Percentiles rank a stretch among this genome's conserved stretches.
phyloP scores from a whole-genome alignment of 768 basidiomycete species.

The Mycena olivaceomarginata region DNA sequence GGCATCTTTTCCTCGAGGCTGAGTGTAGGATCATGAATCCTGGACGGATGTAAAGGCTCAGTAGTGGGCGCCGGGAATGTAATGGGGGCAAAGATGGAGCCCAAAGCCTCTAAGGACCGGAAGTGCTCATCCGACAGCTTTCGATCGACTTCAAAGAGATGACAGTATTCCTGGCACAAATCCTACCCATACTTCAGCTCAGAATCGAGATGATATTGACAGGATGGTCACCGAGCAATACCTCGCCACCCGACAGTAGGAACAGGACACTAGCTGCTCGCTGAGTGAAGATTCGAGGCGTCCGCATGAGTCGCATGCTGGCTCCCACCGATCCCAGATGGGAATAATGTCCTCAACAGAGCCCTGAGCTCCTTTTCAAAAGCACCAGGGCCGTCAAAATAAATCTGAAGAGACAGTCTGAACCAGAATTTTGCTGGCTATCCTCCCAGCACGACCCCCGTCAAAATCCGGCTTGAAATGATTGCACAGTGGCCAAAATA shows the following conservation, averaged over 20 bases:
- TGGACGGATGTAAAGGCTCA: neutral
- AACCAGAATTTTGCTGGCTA: too few relatives aligned
- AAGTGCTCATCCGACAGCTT: conserved; percentile 8
- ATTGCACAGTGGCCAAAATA: too few relatives aligned
- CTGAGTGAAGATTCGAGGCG: conserved; percentile 8
- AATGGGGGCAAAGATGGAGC: neutral
- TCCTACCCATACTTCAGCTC: neutral
- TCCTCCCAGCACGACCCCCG: too few relatives aligned
- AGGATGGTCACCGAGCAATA: conserved; percentile 9
- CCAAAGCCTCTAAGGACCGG: neutral
- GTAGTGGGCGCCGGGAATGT: neutral
- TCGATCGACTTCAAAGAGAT: conserved; percentile 23
- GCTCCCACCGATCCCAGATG: conserved; percentile 10
- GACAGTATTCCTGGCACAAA: neutral
- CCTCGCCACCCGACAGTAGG: neutral
- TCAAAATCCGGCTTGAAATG: too few relatives aligned
- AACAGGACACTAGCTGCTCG: neutral
- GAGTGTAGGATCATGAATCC: neutral
- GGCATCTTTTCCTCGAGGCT: too few relatives aligned
- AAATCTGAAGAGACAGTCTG: too few relatives aligned
- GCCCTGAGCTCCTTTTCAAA: too few relatives aligned
- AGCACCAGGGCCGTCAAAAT: too few relatives aligned
- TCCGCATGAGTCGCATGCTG: neutral
- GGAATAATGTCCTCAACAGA: neutral
- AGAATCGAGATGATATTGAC: neutral